Percentiles rank a stretch among this genome's conserved stretches.
phyloP scores from a whole-genome alignment of 2,329 filamentous ascomycete species.

The Fusarium sororula region DNA sequence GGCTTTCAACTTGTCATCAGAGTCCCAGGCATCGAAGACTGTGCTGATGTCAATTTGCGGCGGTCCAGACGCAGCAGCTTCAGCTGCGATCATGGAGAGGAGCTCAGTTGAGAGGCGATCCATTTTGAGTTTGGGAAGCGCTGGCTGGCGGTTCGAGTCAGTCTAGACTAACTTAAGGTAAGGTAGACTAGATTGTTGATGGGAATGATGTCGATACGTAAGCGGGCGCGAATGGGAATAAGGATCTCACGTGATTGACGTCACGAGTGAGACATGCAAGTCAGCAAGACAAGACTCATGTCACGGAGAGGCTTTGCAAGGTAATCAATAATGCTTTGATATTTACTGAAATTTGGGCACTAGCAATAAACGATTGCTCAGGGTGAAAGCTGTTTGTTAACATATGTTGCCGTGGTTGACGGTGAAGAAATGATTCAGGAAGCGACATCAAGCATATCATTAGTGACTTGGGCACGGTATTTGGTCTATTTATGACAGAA shows the following conservation, averaged over 20 bases:
- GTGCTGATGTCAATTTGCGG: not conserved
- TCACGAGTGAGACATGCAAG: not conserved
- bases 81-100: not conserved
- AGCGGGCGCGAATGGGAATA: not conserved
- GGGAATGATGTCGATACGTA: not conserved
- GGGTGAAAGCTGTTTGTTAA: not conserved
- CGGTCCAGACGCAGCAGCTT: not conserved
- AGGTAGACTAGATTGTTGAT: not conserved
- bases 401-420: not conserved
- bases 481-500: no score
- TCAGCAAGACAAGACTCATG: not conserved
- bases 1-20: not conserved
- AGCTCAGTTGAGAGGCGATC: constrained; percentile 1
- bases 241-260: not conserved
- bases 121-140: not conserved
- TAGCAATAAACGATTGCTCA: not conserved
- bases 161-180: not conserved
- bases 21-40: constrained; percentile 3
- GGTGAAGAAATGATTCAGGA: not conserved
- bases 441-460: not conserved
- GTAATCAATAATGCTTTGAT: fast-evolving
- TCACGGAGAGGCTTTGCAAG: no score
- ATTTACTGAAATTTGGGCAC: fast-evolving
- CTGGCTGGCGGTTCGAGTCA: not conserved
- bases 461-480: not conserved